Evolutionary conservation across 2,329 filamentous ascomycete genomes (phyloP), one percentile per base, ranked within the genome.

Genomic region (Colletotrichum gigasporum): DNA sequence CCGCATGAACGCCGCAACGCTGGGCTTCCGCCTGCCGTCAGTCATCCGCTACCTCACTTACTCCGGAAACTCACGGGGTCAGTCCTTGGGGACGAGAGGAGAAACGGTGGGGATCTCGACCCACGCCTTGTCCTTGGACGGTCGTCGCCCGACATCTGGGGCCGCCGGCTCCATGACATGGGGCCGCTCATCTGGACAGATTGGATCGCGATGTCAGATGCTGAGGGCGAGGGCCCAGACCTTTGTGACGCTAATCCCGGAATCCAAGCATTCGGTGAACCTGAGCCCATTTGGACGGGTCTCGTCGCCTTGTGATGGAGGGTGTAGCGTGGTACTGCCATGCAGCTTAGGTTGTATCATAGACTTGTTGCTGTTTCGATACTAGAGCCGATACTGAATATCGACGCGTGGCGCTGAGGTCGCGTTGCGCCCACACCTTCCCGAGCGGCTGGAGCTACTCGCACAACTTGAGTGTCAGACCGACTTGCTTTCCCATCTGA

Each of bases 331-430:
- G 30, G 37, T 44, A 24, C n/a, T 20, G 30, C 28, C 55, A 60
- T 39, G 32, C 28, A 18, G 37, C 14, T 10, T 34, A 39, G 24
- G 18, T 12, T 26, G 51, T 50, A 37, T 64, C 42, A 61, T 37
- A 44, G 57, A 55, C 50, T 50, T 37, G 52, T 34, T 34, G 47
- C 30, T 35, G 61, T 37, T 44, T 48, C 56, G 56, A 64, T 32
- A 44, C 35, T 39, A 44, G 56, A 37, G 41, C 48, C 56, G 35
- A 64, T 28, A 26, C 14, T 44, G 56, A 64, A 64, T 42, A 64
- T 64, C 22, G 61, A 64, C 56, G 61, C 61, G 51, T 64, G 48
- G 30, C 48, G 61, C 35, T 39, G 56, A 50, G 48, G 61, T 55
- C 61, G 56, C 56, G n/a, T 16, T 50, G 61, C 61, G 56, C 61